Conservation (phyloP, 2,329 filamentous ascomycete species). For the Gliomastix tumulicola region DNA sequence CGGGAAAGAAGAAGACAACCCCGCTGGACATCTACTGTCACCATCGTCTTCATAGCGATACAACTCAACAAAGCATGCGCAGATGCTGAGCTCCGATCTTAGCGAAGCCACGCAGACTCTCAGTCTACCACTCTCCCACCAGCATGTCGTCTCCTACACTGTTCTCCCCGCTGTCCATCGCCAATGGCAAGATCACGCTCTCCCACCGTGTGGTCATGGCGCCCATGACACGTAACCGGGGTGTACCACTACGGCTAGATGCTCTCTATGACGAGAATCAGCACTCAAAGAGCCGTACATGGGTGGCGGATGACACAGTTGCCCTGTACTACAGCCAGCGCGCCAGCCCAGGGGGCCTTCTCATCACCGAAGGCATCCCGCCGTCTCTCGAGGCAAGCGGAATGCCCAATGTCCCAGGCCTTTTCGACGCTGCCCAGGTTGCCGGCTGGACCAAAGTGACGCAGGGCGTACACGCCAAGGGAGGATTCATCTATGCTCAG, state of each 20-base stretch:
- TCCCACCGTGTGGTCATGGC: conserved; percentile 43
- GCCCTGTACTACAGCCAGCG: conserved; percentile 36
- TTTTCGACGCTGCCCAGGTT: conserved; percentile 47
- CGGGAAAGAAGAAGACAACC: too few species aligned
- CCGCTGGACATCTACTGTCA: too few species aligned
- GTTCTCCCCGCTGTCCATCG: conserved; percentile 23
- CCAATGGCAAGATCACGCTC: conserved; percentile 36
- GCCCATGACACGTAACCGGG: conserved; percentile 46
- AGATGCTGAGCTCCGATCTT: too few species aligned
- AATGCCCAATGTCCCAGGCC: conserved; percentile 45
- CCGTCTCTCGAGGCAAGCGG: conserved; percentile 31
- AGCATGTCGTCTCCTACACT: conserved; percentile 16
- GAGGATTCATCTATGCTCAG: conserved; percentile 54
- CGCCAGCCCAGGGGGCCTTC: conserved; percentile 28
- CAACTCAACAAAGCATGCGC: too few species aligned
- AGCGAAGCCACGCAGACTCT: too few species aligned
- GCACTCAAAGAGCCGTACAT: conserved; percentile 37
- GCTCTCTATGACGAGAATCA: too few species aligned
- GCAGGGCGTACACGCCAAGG: conserved; percentile 54
- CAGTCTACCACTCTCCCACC: neutral
- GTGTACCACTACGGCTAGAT: conserved; percentile 33
- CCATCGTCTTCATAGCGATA: too few species aligned
- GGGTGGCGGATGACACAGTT: conserved; percentile 34
- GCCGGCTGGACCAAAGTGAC: conserved; percentile 52
- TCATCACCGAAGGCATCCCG: conserved; percentile 38